Evolutionary conservation across 345 rosid species (phyloP), one percentile per base, ranked within the genome.

Genomic region (Raphanus sativus): DNA sequence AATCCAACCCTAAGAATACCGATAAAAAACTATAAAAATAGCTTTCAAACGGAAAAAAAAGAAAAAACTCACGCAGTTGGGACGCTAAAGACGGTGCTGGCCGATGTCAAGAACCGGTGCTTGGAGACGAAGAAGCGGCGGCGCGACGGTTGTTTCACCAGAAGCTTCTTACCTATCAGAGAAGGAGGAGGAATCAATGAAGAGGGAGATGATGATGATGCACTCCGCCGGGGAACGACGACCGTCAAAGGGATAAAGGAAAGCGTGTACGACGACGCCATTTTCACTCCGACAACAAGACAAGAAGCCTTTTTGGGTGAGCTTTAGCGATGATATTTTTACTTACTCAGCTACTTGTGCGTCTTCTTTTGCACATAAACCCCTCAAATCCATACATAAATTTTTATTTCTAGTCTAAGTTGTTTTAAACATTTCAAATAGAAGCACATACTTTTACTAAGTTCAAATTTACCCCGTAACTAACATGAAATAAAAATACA

Each of bases 31-130:
- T 2, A 65, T 8, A 17, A 28, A 6, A 76, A n/a, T 33, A 1
- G 24, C 3, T 50, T 21, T 8, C 9, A 42, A 38, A 61, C 32
- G 21, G 21, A 21, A 21, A 21, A 21, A 21, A 21, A 21, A 1
- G 1, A 3, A 28, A 52, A 65, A 74, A 55, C 86, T 80, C 48
- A 88, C 95, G 83, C 36, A 11, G 89, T 89, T 2, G 97, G 96
- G 65, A 91, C 91, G 70, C 85, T 89, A n/a, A 86, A 80, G 67
- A 87, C 76, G 8, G 87, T 86, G 59, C 84, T 86, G 9, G 84
- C 84, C 1, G 79, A 67, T 28, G 84, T 61, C 7, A 87, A 77
- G 71, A 80, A 82, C 61, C 75, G 81, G 64, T 59, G 65, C 72
- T 81, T 83, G 25, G 73, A 16, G 54, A 82, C 67, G 77, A 80